These are phyloP conservation scores for Phytomonas francai DNA, from an alignment of 208 protist genomes.

Conservation along the genomic window DNA sequence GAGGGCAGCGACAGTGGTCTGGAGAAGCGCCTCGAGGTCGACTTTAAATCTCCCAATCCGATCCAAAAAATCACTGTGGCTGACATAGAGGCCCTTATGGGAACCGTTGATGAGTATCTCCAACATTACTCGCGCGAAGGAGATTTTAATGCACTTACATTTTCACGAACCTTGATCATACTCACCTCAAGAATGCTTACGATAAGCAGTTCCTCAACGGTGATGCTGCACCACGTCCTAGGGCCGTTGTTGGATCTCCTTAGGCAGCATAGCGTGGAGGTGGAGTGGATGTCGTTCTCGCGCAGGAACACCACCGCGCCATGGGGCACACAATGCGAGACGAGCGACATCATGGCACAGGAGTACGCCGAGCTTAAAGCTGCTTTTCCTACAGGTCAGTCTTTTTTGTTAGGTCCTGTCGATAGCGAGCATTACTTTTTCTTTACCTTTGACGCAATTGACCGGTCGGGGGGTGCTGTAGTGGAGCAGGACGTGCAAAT, in stretches of 20 bases:
- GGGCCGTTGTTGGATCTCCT: conserved; percentile 34
- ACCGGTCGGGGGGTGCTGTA: conserved; percentile 14
- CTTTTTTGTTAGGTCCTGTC: conserved; percentile 76
- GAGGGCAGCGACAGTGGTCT: conserved; percentile 46
- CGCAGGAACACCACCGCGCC: conserved; percentile 76
- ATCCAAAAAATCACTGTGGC: conserved; percentile 18
- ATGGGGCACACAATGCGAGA: conserved; percentile 41
- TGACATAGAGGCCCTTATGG: conserved; percentile 34
- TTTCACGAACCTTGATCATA: conserved; percentile 40
- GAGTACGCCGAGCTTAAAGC: conserved; percentile 85
- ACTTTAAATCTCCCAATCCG: conserved; percentile 36
- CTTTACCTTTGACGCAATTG: conserved; percentile 77
- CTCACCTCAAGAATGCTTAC: conserved; percentile 38
- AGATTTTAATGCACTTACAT: conserved; percentile 31
- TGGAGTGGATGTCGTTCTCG: conserved; percentile 80
- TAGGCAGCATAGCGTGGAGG: conserved; percentile 16
- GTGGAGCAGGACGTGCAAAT: conserved; percentile 65
- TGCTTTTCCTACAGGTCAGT: conserved; percentile 60
- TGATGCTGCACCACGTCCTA: conserved; percentile 64
- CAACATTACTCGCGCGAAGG: conserved; percentile 16
- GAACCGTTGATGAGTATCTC: conserved; percentile 29
- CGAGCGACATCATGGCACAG: conserved; percentile 76
- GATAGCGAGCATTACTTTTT: conserved; percentile 83
- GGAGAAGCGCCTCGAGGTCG: conserved; percentile 82
- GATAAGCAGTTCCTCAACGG: conserved; percentile 35